phyloP scores from a whole-genome alignment of 73 alveolate species.

The Effrenium voratum region DNA sequence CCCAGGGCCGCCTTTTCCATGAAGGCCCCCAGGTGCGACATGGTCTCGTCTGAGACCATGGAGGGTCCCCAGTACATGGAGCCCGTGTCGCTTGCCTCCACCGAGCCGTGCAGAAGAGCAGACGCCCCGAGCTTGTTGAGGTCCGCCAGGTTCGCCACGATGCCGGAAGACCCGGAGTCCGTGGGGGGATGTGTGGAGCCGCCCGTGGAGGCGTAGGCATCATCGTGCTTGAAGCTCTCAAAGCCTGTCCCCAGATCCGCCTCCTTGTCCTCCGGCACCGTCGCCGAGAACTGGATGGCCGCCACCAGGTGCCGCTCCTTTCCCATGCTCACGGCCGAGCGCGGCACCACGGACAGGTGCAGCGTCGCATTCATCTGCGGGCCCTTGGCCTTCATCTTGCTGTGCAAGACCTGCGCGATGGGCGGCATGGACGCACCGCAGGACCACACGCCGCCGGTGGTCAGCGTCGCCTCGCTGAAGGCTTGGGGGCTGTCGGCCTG shows the following conservation, averaged over 20 bases:
- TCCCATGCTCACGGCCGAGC: neutral
- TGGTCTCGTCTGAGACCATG: neutral
- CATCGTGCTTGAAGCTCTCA: slow-evolving; percentile 1
- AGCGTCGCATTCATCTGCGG: neutral
- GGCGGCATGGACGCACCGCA: neutral
- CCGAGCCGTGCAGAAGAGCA: neutral
- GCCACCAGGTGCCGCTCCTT: slow-evolving; percentile 19
- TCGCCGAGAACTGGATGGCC: neutral
- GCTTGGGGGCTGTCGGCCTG: slow-evolving; percentile 15
- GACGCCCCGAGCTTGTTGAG: neutral
- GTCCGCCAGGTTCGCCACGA: neutral
- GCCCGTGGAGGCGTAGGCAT: neutral
- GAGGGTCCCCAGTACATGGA: neutral
- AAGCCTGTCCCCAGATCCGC: neutral
- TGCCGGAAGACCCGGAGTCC: neutral
- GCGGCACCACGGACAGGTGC: slow-evolving; percentile 9
- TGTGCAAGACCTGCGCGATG: slow-evolving; percentile 1
- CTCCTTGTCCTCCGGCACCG: neutral
- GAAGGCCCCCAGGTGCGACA: slow-evolving; percentile 9
- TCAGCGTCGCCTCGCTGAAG: neutral
- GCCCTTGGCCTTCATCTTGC: neutral
- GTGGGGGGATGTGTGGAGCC: neutral
- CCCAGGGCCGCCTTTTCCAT: neutral
- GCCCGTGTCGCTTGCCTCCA: neutral
- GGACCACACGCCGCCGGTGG: neutral